Evolutionary conservation across 371 early-diverging fungal species (phyloP).

Genomic region (Mortierella sp.): DNA sequence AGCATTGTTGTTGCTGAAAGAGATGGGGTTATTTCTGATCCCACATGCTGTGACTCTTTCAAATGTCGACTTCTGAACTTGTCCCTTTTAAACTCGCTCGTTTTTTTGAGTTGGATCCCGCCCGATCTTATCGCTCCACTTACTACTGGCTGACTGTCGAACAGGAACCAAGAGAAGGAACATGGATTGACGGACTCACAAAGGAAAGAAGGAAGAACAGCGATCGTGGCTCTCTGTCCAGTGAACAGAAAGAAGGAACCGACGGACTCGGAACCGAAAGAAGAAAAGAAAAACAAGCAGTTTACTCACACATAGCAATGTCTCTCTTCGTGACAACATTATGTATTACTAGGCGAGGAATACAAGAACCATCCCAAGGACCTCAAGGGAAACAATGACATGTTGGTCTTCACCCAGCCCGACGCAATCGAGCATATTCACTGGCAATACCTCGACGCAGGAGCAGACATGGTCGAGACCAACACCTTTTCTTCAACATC

Average conservation of each 20-base stretch:
- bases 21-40: not conserved
- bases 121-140: slow-evolving; percentile 4
- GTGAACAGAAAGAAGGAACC: not conserved
- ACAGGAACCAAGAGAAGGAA: not conserved
- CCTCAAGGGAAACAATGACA: slow-evolving; percentile 94
- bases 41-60: slow-evolving; percentile 14
- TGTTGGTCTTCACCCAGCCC: slow-evolving; percentile 91
- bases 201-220: not conserved
- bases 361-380: slow-evolving; percentile 87
- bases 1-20: not conserved
- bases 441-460: slow-evolving; percentile 90
- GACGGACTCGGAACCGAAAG: not conserved
- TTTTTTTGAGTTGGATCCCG: slow-evolving; percentile 6
- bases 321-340: not conserved
- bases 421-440: slow-evolving; percentile 91
- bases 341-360: slow-evolving; percentile 68
- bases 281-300: not conserved
- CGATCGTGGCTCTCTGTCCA: no score
- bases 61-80: not conserved
- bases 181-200: not conserved
- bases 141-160: not conserved
- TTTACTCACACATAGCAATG: not conserved
- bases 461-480: slow-evolving; percentile 93
- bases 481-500: slow-evolving; percentile 94
- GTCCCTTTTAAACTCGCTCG: not conserved